Evolutionary conservation across 495 filamentous ascomycete genomes (phyloP).

Genomic region (Penicillium nucicola): DNA sequence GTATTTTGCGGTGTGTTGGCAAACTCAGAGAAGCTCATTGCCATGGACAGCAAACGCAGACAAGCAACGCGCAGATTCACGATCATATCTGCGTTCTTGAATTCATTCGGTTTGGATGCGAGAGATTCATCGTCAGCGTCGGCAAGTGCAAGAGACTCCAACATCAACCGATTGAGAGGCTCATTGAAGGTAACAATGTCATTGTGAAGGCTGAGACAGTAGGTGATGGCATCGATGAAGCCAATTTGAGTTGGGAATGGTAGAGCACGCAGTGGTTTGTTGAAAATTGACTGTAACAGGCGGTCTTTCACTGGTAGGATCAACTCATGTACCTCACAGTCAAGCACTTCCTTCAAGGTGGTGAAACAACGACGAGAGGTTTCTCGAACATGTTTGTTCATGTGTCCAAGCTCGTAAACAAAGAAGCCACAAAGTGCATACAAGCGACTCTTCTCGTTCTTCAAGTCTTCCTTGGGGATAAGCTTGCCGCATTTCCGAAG

Average conservation of each 20-base stretch:
- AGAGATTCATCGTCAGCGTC: slow-evolving; percentile 91
- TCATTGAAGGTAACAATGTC: slow-evolving; percentile 90
- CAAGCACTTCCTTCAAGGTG: slow-evolving; percentile 73
- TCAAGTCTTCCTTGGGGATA: slow-evolving; percentile 70
- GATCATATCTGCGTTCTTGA: slow-evolving; percentile 86
- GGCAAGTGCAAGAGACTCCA: slow-evolving; percentile 87
- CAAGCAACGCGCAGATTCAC: slow-evolving; percentile 91
- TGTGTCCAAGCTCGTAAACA: slow-evolving; percentile 82
- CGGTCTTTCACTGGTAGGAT: slow-evolving; percentile 84
- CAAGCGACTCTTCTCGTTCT: slow-evolving; percentile 61
- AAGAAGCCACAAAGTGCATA: slow-evolving; percentile 76
- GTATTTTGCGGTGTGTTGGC: slow-evolving; percentile 64
- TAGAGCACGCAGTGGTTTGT: slow-evolving; percentile 87
- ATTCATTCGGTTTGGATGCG: slow-evolving; percentile 79
- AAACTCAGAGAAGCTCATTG: slow-evolving; percentile 89
- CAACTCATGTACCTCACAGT: slow-evolving; percentile 77
- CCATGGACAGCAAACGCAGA: slow-evolving; percentile 86
- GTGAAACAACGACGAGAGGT: slow-evolving; percentile 76
- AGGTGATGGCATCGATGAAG: slow-evolving; percentile 95
- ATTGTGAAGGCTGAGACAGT: slow-evolving; percentile 80
- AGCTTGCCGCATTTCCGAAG: slow-evolving; percentile 71
- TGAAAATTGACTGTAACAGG: slow-evolving; percentile 81
- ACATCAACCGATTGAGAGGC: slow-evolving; percentile 78
- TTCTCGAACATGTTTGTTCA: slow-evolving; percentile 89
- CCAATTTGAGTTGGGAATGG: slow-evolving; percentile 94